Conservation (phyloP, 2,329 filamentous ascomycete species). For the Penicillium sp. region DNA sequence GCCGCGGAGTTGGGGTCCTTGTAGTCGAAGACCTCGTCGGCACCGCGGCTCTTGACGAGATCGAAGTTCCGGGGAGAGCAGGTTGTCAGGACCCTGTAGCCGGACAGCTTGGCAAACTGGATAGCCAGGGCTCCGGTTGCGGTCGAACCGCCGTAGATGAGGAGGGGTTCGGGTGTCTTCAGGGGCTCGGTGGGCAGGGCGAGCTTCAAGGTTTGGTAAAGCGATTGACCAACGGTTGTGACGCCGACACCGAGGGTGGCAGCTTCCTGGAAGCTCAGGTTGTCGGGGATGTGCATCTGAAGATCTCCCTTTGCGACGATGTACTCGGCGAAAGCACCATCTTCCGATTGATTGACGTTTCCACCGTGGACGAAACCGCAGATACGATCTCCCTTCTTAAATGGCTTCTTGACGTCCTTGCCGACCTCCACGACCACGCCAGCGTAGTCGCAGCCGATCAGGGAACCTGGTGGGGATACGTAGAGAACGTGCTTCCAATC, state of each 20-base stretch:
- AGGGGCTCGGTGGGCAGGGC: conserved; percentile 25
- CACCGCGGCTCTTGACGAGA: conserved; percentile 33
- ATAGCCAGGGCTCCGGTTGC: conserved; percentile 40
- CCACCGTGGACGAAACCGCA: conserved; percentile 52
- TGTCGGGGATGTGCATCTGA: conserved; percentile 48
- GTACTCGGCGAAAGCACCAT: conserved; percentile 57
- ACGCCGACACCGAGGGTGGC: conserved; percentile 54
- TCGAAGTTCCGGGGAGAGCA: conserved; percentile 37
- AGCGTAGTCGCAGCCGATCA: conserved; percentile 54
- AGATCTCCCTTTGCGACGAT: conserved; percentile 53
- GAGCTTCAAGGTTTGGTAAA: conserved; percentile 37
- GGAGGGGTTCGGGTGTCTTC: conserved; percentile 18
- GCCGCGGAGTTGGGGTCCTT: conserved; percentile 14
- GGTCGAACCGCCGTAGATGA: conserved; percentile 43
- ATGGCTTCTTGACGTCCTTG: conserved; percentile 44
- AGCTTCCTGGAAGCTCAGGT: conserved; percentile 52
- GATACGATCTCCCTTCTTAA: conserved; percentile 54
- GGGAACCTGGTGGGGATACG: conserved; percentile 34
- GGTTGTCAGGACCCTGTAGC: conserved; percentile 32
- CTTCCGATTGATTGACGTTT: conserved; percentile 40
- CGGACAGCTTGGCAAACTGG: conserved; percentile 40
- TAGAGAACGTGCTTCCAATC: conserved; percentile 55
- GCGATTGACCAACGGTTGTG: conserved; percentile 47
- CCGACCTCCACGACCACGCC: conserved; percentile 56
- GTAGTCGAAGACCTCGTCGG: conserved; percentile 37